A percentile compares a stretch with the other conserved stretches of the same genome.
These are phyloP conservation scores for Tagetes erecta DNA, from an alignment of 129 eudicot species.

Conservation along the genomic window DNA sequence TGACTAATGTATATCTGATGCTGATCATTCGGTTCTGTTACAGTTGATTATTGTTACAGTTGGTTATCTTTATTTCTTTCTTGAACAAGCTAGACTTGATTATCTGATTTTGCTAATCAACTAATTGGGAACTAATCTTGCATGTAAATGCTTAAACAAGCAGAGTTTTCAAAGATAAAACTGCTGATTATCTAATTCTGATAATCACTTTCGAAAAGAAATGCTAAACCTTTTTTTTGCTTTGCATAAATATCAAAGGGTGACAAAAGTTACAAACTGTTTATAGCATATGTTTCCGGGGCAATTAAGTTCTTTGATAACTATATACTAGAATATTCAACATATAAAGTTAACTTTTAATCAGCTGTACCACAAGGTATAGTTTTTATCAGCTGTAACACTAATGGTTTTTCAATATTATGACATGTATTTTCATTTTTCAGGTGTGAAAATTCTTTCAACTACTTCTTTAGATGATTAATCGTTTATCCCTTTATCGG, in stretches of 20 bases:
- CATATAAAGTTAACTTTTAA: not conserved
- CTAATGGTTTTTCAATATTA: not conserved
- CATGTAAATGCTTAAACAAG: not conserved
- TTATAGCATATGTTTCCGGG: not conserved
- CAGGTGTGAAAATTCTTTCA: not conserved
- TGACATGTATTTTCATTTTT: not conserved
- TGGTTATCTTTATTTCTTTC: no score
- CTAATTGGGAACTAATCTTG: not conserved
- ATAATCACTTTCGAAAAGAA: not conserved
- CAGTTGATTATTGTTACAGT: not conserved
- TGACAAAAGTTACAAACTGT: not conserved
- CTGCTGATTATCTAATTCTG: not conserved
- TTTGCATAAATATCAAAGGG: not conserved
- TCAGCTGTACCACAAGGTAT: no score
- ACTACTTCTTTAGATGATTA: not conserved
- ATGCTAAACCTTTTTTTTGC: not conserved
- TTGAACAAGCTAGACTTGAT: not conserved
- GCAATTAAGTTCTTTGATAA: not conserved
- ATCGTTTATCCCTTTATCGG: constrained; percentile 13
- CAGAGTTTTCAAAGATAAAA: not conserved
- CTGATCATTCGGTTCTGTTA: not conserved
- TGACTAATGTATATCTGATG: not conserved
- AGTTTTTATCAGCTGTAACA: not conserved
- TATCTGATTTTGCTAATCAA: not conserved
- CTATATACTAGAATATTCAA: not conserved